Evolutionary conservation across 371 early-diverging fungal genomes (phyloP).

Genomic region (Chytridiales sp.): DNA sequence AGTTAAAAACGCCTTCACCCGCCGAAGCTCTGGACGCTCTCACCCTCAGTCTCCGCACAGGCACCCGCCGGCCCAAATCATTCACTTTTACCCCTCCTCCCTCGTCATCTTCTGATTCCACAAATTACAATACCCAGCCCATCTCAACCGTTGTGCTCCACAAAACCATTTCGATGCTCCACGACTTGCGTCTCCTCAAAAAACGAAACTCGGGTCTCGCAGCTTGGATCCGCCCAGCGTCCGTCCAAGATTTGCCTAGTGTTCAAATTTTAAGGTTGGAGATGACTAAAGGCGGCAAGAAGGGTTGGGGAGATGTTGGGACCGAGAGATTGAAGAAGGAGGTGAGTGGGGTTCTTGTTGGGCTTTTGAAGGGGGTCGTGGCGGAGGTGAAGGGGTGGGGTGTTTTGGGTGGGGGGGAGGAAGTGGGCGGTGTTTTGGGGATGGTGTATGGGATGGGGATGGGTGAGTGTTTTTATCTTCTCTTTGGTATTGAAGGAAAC

Average conservation of each 20-base stretch:
- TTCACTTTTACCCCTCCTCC: not conserved
- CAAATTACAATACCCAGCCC: conserved; percentile 11
- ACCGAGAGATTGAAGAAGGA: not conserved
- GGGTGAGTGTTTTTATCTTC: conserved; percentile 3
- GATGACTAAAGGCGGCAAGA: conserved; percentile 8
- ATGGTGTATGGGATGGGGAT: conserved; percentile 2
- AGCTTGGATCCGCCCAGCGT: conserved; percentile 27
- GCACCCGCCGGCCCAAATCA: not conserved
- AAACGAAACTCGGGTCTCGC: conserved; percentile 12
- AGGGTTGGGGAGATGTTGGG: not conserved
- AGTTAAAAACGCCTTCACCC: conserved; percentile 17
- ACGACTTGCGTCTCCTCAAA: conserved; percentile 7
- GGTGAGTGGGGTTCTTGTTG: conserved; percentile 5
- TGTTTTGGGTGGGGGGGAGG: not conserved
- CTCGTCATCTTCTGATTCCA: conserved; percentile 6
- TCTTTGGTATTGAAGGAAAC: not conserved
- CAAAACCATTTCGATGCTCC: conserved; percentile 12
- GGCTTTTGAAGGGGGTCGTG: conserved; percentile 9
- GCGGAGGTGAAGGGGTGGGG: conserved; percentile 1
- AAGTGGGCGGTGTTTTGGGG: conserved; percentile 5
- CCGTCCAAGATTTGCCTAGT: conserved; percentile 25
- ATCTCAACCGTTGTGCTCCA: conserved; percentile 21
- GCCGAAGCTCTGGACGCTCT: conserved; percentile 17
- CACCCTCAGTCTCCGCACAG: conserved; percentile 17
- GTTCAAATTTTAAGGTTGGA: conserved; percentile 32